Conservation (phyloP, 2,329 filamentous ascomycete species). For the Fusarium annulatum region DNA sequence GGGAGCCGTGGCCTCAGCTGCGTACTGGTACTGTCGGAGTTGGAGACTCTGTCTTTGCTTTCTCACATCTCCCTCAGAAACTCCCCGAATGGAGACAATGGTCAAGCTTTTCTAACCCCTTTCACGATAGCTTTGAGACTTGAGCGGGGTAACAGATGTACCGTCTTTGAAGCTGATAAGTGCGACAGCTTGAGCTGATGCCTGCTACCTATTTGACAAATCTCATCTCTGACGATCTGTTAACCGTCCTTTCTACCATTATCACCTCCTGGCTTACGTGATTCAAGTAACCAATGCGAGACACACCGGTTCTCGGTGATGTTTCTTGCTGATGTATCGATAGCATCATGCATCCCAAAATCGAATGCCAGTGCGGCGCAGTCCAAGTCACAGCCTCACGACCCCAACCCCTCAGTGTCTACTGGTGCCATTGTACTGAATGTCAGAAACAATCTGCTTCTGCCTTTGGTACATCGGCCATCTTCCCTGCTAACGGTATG, state of each 20-base stretch:
- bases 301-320: background rate
- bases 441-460: slow-evolving; percentile 59
- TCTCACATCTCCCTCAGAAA: too few relatives aligned
- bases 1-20: background rate
- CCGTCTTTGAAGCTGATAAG: slow-evolving; percentile 17
- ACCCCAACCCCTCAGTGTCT: slow-evolving; percentile 51
- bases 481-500: slow-evolving; percentile 54
- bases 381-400: slow-evolving; percentile 51
- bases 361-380: slow-evolving; percentile 55
- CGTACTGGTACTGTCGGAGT: background rate
- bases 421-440: slow-evolving; percentile 60
- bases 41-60: background rate
- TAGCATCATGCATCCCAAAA: slow-evolving; percentile 37
- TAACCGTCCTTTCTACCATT: background rate
- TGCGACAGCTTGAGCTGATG: background rate
- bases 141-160: background rate
- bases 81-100: background rate
- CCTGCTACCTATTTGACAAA: background rate
- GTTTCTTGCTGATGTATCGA: background rate
- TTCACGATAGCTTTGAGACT: background rate
- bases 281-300: background rate
- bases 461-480: slow-evolving; percentile 59
- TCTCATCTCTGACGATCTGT: background rate
- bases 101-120: too few relatives aligned
- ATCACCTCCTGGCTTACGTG: background rate